Evolutionary conservation across 192 early-diverging fungal species (phyloP), one percentile per base, ranked within the genome.

Genomic region (Gryganskiella cystojenkinii): DNA sequence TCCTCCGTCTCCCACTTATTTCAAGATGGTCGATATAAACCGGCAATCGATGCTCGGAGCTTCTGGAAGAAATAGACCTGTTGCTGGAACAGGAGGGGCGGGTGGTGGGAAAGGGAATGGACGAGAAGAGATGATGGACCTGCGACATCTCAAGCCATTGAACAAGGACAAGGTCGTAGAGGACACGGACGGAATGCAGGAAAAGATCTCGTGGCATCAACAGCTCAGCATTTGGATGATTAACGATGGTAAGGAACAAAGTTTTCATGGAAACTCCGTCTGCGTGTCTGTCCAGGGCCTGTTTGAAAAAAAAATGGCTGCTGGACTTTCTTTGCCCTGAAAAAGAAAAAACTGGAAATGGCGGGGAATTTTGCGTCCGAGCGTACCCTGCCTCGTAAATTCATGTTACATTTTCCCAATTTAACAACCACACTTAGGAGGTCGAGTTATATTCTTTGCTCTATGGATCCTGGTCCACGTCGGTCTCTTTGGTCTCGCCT

Each of bases 401-500:
- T 37, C 27, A 22, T 13, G 17, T 14, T 30, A 19, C 3, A 13
- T 19, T 27, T 25, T 17, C n/a, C 27, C 3, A 40, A 52, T 42
- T 51, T 10, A 40, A 40, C 10, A 6, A 15, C 11, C 10, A 6
- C 15, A 17, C 35, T n/a, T 37, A 84, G 82, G 82, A 3, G 61
- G 57, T 27, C 69, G 82, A 19, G 67, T 17, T 30, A 84, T 84
- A 51, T 84, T 84, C 56, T 79, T 79, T 61, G 59, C 53, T 31
- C 17, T 79, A 10, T 91, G 90, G 90, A 64, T 91, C 22, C n/a
- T 89, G 20, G 68, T 90, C 15, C 89, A 91, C 64, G 67, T 81
- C 20, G 80, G 89, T 14, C 56, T 89, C 22, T 91, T 88, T 57
- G 64, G 82, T 0, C 78, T 91, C 57, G 86, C 83, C 9, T 82